Percentiles rank a stretch among this genome's conserved stretches.
Conservation (phyloP, 306 rosid genomes). For the Castanea mollissima region DNA sequence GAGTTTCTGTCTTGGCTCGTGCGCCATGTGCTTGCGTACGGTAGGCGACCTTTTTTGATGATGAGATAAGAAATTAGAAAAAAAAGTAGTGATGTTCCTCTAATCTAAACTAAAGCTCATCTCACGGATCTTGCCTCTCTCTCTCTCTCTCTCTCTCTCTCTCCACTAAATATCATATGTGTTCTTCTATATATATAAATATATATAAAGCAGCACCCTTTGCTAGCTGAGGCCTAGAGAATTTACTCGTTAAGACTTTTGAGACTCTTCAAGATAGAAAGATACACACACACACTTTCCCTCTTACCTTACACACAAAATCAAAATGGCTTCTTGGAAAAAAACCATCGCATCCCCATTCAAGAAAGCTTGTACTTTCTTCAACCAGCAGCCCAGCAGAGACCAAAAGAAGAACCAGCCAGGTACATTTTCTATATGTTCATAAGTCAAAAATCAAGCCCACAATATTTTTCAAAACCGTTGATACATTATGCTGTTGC, state of each 20-base stretch:
- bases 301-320: not conserved
- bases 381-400: conserved; percentile 60
- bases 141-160: not conserved
- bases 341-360: conserved; percentile 86
- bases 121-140: conserved; percentile 85
- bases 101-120: conserved; percentile 42
- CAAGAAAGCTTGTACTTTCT: conserved; percentile 80
- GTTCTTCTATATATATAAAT: not conserved
- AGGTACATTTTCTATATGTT: conserved; percentile 36
- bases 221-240: conserved; percentile 11
- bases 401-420: conserved; percentile 62
- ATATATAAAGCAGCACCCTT: not conserved
- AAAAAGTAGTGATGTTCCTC: conserved; percentile 45
- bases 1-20: conserved; percentile 47
- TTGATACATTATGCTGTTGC: too few relatives aligned
- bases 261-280: too few relatives aligned
- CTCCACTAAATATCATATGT: not conserved
- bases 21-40: conserved; percentile 75
- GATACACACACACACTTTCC: not conserved
- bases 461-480: too few relatives aligned
- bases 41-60: conserved; percentile 47
- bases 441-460: too few relatives aligned
- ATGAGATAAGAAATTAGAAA: conserved; percentile 42
- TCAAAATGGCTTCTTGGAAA: conserved; percentile 83
- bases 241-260: conserved; percentile 7